Percentiles rank a stretch among this genome's conserved stretches.
phyloP scores from a whole-genome alignment of 176 grass and related monocot genomes.

The Oryza meyeriana region DNA sequence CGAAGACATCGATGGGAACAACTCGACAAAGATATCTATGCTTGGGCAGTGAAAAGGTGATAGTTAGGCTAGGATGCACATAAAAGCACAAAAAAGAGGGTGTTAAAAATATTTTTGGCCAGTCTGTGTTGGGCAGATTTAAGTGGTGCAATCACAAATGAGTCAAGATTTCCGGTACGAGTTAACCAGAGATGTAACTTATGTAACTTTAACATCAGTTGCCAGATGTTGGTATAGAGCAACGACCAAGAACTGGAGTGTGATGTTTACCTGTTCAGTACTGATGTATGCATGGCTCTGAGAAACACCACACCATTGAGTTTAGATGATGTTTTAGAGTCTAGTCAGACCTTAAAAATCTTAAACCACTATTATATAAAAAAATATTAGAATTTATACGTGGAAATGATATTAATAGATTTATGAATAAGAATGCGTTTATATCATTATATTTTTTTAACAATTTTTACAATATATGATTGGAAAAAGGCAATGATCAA shows the following conservation, averaged over 20 bases:
- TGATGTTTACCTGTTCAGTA: background rate
- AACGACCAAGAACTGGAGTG: background rate
- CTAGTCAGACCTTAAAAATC: too few species aligned
- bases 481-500: too few species aligned
- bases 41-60: background rate
- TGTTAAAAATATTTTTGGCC: background rate
- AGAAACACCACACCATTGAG: background rate
- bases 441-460: too few species aligned
- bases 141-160: background rate
- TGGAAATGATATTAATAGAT: too few species aligned
- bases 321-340: too few species aligned
- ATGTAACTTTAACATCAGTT: background rate
- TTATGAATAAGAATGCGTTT: too few species aligned
- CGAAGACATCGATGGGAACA: background rate
- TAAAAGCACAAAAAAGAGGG: background rate
- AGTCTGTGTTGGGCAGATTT: background rate
- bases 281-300: background rate
- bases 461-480: too few species aligned
- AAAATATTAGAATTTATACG: too few species aligned
- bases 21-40: background rate
- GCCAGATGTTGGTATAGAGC: background rate
- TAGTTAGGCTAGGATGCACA: slow-evolving; percentile 56
- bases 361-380: too few species aligned
- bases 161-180: slow-evolving; percentile 21
- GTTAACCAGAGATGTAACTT: slow-evolving; percentile 21